A percentile compares a stretch with the other conserved stretches of the same genome.
Evolutionary conservation across 2,329 filamentous ascomycete species (phyloP).

Genomic region (Apiospora malaysiana): DNA sequence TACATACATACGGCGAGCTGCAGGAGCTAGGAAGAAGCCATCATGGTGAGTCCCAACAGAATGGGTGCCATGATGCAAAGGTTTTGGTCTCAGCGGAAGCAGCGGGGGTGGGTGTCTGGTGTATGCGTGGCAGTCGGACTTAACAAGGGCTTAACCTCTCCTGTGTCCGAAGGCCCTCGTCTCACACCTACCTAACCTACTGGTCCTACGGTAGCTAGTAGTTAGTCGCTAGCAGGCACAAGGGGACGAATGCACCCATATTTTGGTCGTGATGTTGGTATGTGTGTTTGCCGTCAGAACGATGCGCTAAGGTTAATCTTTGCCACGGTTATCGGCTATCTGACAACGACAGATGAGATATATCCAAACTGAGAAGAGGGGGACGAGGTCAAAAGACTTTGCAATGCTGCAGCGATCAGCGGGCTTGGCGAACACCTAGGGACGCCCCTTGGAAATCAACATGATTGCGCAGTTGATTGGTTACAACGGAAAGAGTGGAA

Average conservation of each 20-base stretch:
- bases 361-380: background rate
- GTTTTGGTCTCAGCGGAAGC: background rate
- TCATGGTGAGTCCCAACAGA: background rate
- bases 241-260: background rate
- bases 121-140: conserved; percentile 4
- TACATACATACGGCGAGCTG: background rate
- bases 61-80: conserved; percentile 1
- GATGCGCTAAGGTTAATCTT: background rate
- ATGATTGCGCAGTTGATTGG: background rate
- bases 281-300: background rate
- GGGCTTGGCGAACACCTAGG: conserved; percentile 10
- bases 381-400: background rate
- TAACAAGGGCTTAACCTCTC: conserved; percentile 13
- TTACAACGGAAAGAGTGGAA: no score
- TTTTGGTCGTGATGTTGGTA: background rate
- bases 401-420: background rate
- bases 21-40: conserved; percentile 9
- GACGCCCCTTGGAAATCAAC: background rate
- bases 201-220: background rate
- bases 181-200: background rate
- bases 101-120: background rate
- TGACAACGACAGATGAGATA: background rate
- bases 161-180: background rate
- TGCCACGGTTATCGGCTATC: background rate
- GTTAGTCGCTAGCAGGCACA: background rate